Conservation (phyloP, 805 yeast species). For the Suhomyces tanzawaensis region DNA sequence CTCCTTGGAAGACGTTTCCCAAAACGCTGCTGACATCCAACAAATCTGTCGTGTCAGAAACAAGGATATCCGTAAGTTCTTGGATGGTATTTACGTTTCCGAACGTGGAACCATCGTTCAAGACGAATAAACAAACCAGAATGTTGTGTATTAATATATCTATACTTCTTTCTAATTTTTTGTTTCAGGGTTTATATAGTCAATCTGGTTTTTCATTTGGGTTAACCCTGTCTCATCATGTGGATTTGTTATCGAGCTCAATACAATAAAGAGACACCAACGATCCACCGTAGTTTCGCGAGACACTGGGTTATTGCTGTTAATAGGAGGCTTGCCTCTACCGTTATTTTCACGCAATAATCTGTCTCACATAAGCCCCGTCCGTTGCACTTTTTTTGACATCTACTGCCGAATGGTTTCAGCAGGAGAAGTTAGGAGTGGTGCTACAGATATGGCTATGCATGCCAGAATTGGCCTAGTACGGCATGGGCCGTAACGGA, state of each 20-base stretch:
- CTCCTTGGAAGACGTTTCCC: slow-evolving; percentile 97
- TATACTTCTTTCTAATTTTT: slow-evolving; percentile 13
- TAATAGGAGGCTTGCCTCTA: not conserved
- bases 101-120: slow-evolving; percentile 86
- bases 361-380: slow-evolving; percentile 2
- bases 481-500: no score
- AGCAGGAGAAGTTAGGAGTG: not conserved
- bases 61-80: slow-evolving; percentile 99
- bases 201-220: slow-evolving; percentile 17
- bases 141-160: slow-evolving; percentile 22
- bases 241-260: slow-evolving; percentile 42
- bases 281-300: slow-evolving; percentile 33
- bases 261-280: slow-evolving; percentile 46
- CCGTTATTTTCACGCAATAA: slow-evolving; percentile 1
- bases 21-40: slow-evolving; percentile 97
- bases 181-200: slow-evolving; percentile 26
- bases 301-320: slow-evolving; percentile 15
- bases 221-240: slow-evolving; percentile 16
- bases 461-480: no score
- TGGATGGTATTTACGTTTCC: slow-evolving; percentile 99
- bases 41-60: slow-evolving; percentile 98
- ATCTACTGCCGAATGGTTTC: slow-evolving; percentile 4
- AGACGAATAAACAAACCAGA: slow-evolving; percentile 37
- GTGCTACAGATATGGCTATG: no score
- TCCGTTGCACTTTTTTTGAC: not conserved